A percentile compares a stretch with the other conserved stretches of the same genome.
phyloP scores from a whole-genome alignment of 805 yeast genomes.

The Candida tibetensis region DNA sequence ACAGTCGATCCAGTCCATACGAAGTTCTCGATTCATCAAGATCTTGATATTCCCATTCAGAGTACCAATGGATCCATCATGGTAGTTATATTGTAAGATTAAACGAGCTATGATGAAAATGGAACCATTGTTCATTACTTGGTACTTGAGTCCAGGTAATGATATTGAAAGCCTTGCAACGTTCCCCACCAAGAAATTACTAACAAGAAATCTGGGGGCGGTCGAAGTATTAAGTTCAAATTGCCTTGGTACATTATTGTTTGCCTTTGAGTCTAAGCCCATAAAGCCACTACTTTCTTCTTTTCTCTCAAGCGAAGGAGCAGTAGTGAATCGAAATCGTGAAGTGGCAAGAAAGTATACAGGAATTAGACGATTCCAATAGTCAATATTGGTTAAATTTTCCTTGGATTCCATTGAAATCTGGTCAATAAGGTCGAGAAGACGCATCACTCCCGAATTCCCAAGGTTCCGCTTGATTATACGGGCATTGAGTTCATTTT shows the following conservation, averaged over 20 bases:
- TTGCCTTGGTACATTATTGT: slow-evolving; percentile 25
- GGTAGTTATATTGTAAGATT: slow-evolving; percentile 39
- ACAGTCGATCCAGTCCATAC: slow-evolving; percentile 72
- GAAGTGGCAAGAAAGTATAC: slow-evolving; percentile 33
- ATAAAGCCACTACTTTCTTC: slow-evolving; percentile 4
- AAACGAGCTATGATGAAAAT: slow-evolving; percentile 32
- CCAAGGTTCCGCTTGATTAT: slow-evolving; percentile 40
- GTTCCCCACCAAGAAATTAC: slow-evolving; percentile 48
- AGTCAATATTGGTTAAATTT: slow-evolving; percentile 27
- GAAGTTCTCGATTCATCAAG: slow-evolving; percentile 57
- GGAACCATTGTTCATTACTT: slow-evolving; percentile 40
- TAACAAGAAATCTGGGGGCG: slow-evolving; percentile 60
- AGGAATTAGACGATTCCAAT: slow-evolving; percentile 36
- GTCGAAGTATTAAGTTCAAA: slow-evolving; percentile 65
- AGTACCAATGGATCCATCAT: slow-evolving; percentile 69
- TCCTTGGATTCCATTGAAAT: slow-evolving; percentile 32
- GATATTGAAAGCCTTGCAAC: slow-evolving; percentile 25
- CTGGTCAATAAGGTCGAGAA: slow-evolving; percentile 39
- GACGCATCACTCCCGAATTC: slow-evolving; percentile 40
- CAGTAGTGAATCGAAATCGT: slow-evolving; percentile 26
- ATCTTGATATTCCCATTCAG: slow-evolving; percentile 62
- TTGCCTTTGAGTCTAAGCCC: slow-evolving; percentile 6
- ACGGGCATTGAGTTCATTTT: slow-evolving; percentile 32
- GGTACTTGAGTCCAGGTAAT: slow-evolving; percentile 38
- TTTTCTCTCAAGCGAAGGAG: slow-evolving; percentile 11